Evolutionary conservation across 2,329 filamentous ascomycete species (phyloP).

Genomic region (Colletotrichum liaoningense): DNA sequence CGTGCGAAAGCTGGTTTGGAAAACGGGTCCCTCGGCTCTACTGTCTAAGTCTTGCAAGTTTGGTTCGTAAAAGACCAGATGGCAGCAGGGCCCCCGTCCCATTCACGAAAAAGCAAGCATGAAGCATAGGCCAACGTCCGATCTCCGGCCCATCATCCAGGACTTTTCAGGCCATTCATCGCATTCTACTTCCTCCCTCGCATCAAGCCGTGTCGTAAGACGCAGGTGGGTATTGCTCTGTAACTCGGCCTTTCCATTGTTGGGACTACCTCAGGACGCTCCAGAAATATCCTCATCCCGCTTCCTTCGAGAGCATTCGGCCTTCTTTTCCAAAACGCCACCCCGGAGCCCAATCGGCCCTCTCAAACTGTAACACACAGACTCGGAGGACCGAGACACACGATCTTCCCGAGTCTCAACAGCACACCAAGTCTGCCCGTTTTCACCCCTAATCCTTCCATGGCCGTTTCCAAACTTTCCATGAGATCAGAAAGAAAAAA

Average conservation of each 20-base stretch:
- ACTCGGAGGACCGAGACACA: slow-evolving; percentile 17
- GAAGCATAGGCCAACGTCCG: neutral
- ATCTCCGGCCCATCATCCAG: slow-evolving; percentile 16
- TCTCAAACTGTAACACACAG: slow-evolving; percentile 26
- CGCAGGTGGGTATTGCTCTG: neutral
- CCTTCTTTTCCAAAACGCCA: slow-evolving; percentile 1
- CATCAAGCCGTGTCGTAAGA: neutral
- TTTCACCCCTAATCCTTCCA: neutral
- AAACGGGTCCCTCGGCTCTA: slow-evolving; percentile 1
- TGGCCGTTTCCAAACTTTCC: slow-evolving; percentile 5
- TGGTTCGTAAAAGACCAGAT: neutral
- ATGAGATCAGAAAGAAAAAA: slow-evolving; percentile 1
- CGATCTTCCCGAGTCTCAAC: neutral
- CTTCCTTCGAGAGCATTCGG: slow-evolving; percentile 16
- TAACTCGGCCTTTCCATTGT: slow-evolving; percentile 3
- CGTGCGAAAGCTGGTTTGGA: slow-evolving; percentile 9
- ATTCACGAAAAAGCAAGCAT: slow-evolving; percentile 23
- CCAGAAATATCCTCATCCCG: slow-evolving; percentile 1
- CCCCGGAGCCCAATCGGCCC: slow-evolving; percentile 11
- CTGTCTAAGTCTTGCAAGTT: neutral
- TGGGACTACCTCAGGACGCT: neutral
- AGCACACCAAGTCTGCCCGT: neutral
- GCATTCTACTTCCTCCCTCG: neutral
- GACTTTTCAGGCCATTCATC: slow-evolving; percentile 6
- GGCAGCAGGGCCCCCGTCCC: neutral